Evolutionary conservation across 805 yeast genomes (phyloP).

Genomic region (Lipomyces japonicus): DNA sequence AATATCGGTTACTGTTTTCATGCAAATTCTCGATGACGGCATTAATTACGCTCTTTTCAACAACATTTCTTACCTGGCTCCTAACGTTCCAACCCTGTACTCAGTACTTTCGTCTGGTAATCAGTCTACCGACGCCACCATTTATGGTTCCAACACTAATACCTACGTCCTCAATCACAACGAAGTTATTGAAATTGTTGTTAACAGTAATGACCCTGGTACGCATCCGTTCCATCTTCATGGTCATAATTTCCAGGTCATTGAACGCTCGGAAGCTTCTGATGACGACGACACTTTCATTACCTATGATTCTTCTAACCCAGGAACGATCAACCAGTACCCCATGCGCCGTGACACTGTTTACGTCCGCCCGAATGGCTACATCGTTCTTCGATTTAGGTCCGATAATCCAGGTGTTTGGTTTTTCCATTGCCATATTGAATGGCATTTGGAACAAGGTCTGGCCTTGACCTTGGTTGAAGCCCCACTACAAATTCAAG

Average conservation of each 20-base stretch:
- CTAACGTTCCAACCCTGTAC: slow-evolving; percentile 81
- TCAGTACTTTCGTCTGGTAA: slow-evolving; percentile 58
- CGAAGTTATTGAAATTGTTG: slow-evolving; percentile 70
- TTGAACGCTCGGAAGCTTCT: slow-evolving; percentile 64
- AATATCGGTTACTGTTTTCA: slow-evolving; percentile 66
- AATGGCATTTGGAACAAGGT: slow-evolving; percentile 97
- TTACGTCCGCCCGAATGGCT: slow-evolving; percentile 76
- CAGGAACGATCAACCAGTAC: slow-evolving; percentile 54
- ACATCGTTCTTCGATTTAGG: slow-evolving; percentile 78
- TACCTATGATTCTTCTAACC: slow-evolving; percentile 52
- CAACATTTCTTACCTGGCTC: slow-evolving; percentile 69
- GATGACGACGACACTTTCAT: slow-evolving; percentile 52
- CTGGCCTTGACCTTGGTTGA: slow-evolving; percentile 76
- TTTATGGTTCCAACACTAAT: slow-evolving; percentile 81
- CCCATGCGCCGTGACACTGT: slow-evolving; percentile 85
- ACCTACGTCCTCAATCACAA: slow-evolving; percentile 64
- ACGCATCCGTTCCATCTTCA: slow-evolving; percentile 97
- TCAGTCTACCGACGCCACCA: slow-evolving; percentile 50
- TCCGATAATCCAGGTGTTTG: slow-evolving; percentile 98
- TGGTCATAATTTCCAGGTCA: slow-evolving; percentile 84
- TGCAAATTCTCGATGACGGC: slow-evolving; percentile 86
- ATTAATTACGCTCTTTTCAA: slow-evolving; percentile 95
- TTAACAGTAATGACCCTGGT: slow-evolving; percentile 87
- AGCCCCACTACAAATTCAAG: slow-evolving; percentile 65
- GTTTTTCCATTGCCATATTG: slow-evolving; percentile 98